Conservation (phyloP, 2,329 filamentous ascomycete genomes). For the Colletotrichum orbiculare region DNA sequence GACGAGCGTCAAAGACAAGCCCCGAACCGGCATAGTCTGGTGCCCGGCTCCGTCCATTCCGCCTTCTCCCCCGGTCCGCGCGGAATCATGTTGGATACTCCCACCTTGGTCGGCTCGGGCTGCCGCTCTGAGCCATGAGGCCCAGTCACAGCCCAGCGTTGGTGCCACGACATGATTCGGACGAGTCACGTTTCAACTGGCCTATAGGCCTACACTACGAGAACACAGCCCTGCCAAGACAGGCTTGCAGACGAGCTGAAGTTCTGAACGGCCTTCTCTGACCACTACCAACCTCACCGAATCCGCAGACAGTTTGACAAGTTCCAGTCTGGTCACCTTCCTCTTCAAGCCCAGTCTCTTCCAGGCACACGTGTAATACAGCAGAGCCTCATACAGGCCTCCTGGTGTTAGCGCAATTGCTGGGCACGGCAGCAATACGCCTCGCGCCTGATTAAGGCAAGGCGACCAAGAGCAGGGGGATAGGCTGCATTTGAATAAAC, state of each 20-base stretch:
- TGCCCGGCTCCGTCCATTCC: conserved; percentile 21
- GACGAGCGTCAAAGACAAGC: conserved; percentile 2
- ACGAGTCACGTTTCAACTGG: neutral
- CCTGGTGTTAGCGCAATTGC: no score
- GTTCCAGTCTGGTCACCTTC: neutral
- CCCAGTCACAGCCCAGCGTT: conserved; percentile 2
- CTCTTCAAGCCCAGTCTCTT: no score
- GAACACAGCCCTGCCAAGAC: conserved; percentile 14
- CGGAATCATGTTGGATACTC: conserved; percentile 19
- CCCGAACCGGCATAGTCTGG: conserved; percentile 34
- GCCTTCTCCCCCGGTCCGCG: conserved; percentile 26
- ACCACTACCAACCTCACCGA: neutral
- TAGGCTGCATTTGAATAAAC: no score
- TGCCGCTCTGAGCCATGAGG: neutral
- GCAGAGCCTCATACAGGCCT: no score
- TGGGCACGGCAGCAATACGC: no score
- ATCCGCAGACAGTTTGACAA: neutral
- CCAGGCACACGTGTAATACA: no score
- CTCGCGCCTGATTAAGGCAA: no score
- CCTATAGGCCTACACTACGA: neutral
- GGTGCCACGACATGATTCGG: neutral
- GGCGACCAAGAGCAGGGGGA: no score
- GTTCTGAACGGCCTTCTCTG: conserved; percentile 10
- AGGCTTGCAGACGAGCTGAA: conserved; percentile 26
- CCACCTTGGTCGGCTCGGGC: conserved; percentile 6